Base-by-base conservation (phyloP, 345 rosid species). In the Pistacia atlantica region DNA sequence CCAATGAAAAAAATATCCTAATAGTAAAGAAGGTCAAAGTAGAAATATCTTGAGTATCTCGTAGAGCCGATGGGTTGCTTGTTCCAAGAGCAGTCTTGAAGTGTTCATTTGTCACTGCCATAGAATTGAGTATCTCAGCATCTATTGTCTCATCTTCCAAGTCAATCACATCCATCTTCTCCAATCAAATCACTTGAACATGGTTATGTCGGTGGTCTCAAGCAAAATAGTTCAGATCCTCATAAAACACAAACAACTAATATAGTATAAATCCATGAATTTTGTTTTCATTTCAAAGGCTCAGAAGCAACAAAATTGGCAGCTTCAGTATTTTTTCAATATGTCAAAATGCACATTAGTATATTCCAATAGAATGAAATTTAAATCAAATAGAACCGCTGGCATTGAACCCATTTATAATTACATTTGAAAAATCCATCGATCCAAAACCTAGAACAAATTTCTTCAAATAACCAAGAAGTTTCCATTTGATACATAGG, bases 371-470 rank as follows among this genome's bases (percentile, higher is more conserved):
- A 45, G 45, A 18, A 33, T 17, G 13, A 3, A 35, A 62, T 63
- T 49, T 18, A 49, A 74, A 5, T 70, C 46, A 62, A 25, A 63
- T 42, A 42, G n/a, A 54, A 74, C 5, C 72, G 57, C 31, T 57
- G 25, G 25, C 25, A 25, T 25, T 25, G 25, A 25, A 25, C 0
- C 0, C 25, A 25, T 25, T 25, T 25, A 25, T 25, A 22, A 25
- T 25, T 25, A 25, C 25, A 25, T 25, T 25, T 25, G 25, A 25
- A 25, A 25, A 25, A 25, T 25, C 25, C 17, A 18, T 71, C 11
- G 12, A 5, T 37, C 37, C 35, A 42, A 22, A 22, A 42, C 12
- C 35, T 37, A 59, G 57, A 16, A 46, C 13, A 38, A 37, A 38
- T 3, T 51, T 38, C 13, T 1, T 28, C 69, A 20, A 17, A 33